Base-by-base conservation (phyloP, 768 basidiomycete species). In the Boletellus ananiceps region DNA sequence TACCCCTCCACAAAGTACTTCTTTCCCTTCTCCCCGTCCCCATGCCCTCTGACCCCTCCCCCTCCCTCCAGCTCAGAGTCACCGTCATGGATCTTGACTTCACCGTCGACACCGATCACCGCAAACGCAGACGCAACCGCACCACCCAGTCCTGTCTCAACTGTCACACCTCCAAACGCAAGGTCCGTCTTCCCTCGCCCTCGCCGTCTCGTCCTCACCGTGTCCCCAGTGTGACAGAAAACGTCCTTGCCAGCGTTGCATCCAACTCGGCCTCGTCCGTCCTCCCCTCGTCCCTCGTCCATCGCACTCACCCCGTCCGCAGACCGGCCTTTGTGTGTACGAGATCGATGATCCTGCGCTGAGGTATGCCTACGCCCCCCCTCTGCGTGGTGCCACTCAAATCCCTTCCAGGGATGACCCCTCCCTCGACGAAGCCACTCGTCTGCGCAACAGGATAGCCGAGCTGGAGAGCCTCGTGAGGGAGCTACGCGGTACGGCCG, bases 311-410 rank as follows among this genome's bases (percentile, higher is more conserved):
- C 45, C 50, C 2, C 43, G 18, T 14, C 57, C 43, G 2, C 6
- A 92, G 88, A 94, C 93, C 18, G 93, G 93, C 44, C 85, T 94
- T 15, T 95, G 93, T 66, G 91, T 95, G 0, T 95, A 95, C 58
- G 93, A 95, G 63, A 88, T 94, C 55, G 93, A 94, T 64, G 92
- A 92, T 68, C 88, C 88, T 13, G 83, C 86, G 9, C 70, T 87
- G 33, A 77, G 87, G 89, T 88, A 56, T 15, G 54, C 33, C n/a
- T 49, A 7, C 23, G 13, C 16, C 43, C 33, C 42, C 31, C 40
- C 5, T 46, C 43, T 46, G 11, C 39, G 23, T 14, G 15, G 4
- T 18, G 6, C 32, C 29, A 25, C 5, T 37, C 32, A 48, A 49
- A 29, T 23, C 2, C 9, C 4, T 50, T 47, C 4, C 67, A 90